Percentiles rank a stretch among this genome's conserved stretches.
phyloP scores from a whole-genome alignment of 208 protist genomes.

The Trichomonas gallinae region DNA sequence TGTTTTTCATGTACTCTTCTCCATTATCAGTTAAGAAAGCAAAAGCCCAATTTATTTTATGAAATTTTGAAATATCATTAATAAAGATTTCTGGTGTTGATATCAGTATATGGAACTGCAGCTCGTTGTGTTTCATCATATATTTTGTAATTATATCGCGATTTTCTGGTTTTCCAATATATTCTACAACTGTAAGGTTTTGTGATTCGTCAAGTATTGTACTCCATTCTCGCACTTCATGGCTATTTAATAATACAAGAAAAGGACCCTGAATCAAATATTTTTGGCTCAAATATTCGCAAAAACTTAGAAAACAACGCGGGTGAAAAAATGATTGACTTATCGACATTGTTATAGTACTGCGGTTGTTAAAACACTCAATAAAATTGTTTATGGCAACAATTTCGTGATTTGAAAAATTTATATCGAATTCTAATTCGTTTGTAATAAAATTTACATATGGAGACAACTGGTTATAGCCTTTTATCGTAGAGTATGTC shows the following conservation, averaged over 20 bases:
- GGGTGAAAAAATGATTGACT: neutral
- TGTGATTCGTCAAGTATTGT: neutral
- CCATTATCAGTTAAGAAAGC: neutral
- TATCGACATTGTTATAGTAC: neutral
- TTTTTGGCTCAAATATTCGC: neutral
- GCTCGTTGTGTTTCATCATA: neutral
- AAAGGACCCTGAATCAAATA: neutral
- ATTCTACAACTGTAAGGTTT: neutral
- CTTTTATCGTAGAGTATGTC: neutral
- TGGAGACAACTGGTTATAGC: neutral
- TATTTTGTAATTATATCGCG: neutral
- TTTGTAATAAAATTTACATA: neutral
- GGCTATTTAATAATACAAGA: neutral
- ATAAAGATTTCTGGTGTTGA: neutral
- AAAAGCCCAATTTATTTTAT: neutral
- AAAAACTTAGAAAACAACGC: neutral
- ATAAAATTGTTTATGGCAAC: neutral
- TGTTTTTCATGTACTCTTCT: neutral
- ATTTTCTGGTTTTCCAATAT: neutral
- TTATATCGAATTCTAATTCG: neutral
- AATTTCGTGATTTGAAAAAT: neutral
- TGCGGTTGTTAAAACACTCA: neutral
- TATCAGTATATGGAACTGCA: neutral
- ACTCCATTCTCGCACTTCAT: neutral
- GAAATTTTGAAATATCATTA: neutral